Evolutionary conservation across 208 protist species (phyloP).

Genomic region (Trypanosoma melophagium): DNA sequence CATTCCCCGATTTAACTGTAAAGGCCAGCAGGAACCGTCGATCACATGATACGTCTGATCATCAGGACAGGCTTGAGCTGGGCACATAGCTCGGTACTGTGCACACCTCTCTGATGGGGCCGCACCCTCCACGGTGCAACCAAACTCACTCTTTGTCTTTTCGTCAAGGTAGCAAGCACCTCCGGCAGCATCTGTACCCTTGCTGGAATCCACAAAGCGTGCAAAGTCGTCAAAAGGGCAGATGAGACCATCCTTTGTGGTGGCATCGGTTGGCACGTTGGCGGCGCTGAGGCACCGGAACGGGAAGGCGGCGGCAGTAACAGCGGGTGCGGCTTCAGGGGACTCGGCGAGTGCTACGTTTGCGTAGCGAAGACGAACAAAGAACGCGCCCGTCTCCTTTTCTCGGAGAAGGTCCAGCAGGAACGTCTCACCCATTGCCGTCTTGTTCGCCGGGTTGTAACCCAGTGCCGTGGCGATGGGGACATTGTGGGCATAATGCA

Average conservation of each 20-base stretch:
- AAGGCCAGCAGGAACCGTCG: conserved; percentile 2
- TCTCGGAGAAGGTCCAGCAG: conserved; percentile 29
- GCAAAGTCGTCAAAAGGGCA: conserved; percentile 31
- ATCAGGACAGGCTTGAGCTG: conserved; percentile 9
- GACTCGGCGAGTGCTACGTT: background rate
- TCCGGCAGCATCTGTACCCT: conserved; percentile 2
- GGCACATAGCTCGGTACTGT: conserved; percentile 17
- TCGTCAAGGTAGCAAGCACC: conserved; percentile 22
- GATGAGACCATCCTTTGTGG: conserved; percentile 3
- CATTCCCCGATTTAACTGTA: background rate
- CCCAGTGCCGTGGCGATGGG: conserved; percentile 17
- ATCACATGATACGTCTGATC: conserved; percentile 13
- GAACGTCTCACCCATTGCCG: conserved; percentile 22
- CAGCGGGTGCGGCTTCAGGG: background rate
- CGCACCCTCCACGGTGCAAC: conserved; percentile 4
- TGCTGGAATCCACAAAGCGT: conserved; percentile 21
- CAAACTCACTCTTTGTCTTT: background rate
- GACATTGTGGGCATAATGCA: conserved; percentile 22
- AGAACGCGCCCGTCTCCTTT: conserved; percentile 14
- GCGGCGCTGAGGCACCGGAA: conserved; percentile 27
- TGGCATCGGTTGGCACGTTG: conserved; percentile 10
- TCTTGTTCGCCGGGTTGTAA: background rate
- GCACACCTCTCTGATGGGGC: conserved; percentile 15
- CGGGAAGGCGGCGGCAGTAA: conserved; percentile 12
- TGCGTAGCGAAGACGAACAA: conserved; percentile 27